Evolutionary conservation across 768 basidiomycete species (phyloP), one percentile per base, ranked within the genome.

Genomic region (Boletus speciosus): DNA sequence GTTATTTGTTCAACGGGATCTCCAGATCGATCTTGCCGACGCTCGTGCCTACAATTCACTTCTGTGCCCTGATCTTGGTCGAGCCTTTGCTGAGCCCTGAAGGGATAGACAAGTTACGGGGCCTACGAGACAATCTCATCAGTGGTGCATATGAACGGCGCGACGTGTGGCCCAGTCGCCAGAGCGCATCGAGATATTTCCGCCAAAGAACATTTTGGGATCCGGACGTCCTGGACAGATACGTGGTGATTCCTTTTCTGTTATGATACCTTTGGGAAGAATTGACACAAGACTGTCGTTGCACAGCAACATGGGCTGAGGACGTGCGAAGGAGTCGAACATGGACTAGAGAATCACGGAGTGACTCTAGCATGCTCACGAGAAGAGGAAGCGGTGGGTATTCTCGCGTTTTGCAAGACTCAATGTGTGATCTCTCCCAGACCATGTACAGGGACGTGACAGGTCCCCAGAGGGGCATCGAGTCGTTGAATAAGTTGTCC

Each of bases 61-160:
- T 87, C 62, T 60, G 66, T 0, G 78, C 78, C 5, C 60, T 88
- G 53, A 71, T 87, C 54, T 74, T 88, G 23, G 74, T 85, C 47
- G 86, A 88, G 63, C 85, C 86, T 4, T 74, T 88, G 71, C 66
- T 88, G 43, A 82, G 78, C 50, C 78, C 83, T 0, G 73, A 68
- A 2, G 81, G 80, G 9, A 64, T 73, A 1, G 62, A 75, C 29
- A 74, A 75, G 25, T 68, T 86, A 34, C 51, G 59, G 0, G 62
- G 66, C 7, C 70, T 86, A 21, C 73, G 79, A 23, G 45, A 55
- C 1, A 53, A 60, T 8, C 76, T 87, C 6, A 73, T 85, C 21
- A 66, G 68, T 16, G 63, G 73, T 12, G 83, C 85, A 0, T 71
- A 75, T 27, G 75, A 76, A 58, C 76, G 86, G 19, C 72, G 72